phyloP scores from a whole-genome alignment of 176 grass and related monocot genomes.

The Raddia distichophylla region DNA sequence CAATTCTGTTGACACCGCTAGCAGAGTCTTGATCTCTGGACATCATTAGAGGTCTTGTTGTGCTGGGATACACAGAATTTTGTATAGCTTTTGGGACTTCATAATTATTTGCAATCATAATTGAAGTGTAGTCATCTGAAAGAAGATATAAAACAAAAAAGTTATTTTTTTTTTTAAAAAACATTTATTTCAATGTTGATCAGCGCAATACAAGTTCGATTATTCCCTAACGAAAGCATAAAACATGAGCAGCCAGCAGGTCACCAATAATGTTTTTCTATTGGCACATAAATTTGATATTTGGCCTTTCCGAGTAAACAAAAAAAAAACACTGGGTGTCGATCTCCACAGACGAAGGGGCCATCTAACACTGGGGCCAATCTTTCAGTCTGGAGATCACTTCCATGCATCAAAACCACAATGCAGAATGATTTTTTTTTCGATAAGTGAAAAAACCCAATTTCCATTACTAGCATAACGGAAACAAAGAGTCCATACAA shows the following conservation, averaged over 20 bases:
- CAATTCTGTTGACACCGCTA: slow-evolving; percentile 39
- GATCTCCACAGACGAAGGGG: not conserved
- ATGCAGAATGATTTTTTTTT: no score
- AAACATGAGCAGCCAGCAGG: not conserved
- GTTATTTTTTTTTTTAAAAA: not conserved
- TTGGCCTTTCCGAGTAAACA: not conserved
- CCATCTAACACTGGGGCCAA: not conserved
- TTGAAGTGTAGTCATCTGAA: slow-evolving; percentile 80
- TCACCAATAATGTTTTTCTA: not conserved
- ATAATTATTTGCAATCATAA: slow-evolving; percentile 58
- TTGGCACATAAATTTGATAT: not conserved
- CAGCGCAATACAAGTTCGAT: not conserved
- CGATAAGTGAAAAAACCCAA: no score
- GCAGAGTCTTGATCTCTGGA: slow-evolving; percentile 40
- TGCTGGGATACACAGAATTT: slow-evolving; percentile 51
- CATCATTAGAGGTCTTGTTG: slow-evolving; percentile 37
- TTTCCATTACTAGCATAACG: no score
- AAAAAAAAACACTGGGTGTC: no score
- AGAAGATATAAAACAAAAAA: slow-evolving; percentile 22
- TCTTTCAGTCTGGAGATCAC: not conserved
- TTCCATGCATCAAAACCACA: not conserved
- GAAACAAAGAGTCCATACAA: no score
- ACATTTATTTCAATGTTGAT: not conserved
- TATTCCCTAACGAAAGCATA: not conserved
- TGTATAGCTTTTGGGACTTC: slow-evolving; percentile 50